These are phyloP conservation scores for Suillus cothurnatus DNA, from an alignment of 768 basidiomycete species.

Conservation along the genomic window DNA sequence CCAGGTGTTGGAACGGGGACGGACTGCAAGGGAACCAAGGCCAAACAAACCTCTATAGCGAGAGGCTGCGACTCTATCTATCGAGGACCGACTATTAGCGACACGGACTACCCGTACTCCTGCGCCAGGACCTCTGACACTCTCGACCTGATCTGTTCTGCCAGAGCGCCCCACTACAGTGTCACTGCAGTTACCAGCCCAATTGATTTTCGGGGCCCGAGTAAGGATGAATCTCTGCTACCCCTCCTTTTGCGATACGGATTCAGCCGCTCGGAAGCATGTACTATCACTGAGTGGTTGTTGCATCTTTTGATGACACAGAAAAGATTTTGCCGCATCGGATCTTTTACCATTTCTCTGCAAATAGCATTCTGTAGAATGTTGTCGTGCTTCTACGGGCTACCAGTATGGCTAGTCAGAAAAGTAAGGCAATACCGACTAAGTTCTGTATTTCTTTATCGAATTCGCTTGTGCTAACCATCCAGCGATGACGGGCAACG, in stretches of 20 bases:
- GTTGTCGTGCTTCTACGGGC: neutral
- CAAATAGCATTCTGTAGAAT: neutral
- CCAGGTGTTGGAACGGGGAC: no score
- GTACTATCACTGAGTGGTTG: neutral
- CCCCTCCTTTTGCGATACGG: neutral
- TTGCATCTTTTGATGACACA: neutral
- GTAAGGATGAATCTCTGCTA: neutral
- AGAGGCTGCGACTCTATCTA: no score
- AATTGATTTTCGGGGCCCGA: neutral
- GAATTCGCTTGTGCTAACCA: neutral
- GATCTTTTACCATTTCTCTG: neutral
- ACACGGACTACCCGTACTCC: no score
- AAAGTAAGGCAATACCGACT: neutral
- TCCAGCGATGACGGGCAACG: neutral
- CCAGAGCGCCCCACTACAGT: no score
- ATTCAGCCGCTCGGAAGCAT: neutral
- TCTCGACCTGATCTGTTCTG: no score
- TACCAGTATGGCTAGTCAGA: neutral
- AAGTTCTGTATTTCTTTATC: neutral
- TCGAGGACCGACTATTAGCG: no score
- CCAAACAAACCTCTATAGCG: no score
- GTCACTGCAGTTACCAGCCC: neutral
- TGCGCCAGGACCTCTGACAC: no score
- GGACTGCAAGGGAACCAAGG: no score
- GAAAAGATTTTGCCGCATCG: neutral